phyloP scores from a whole-genome alignment of 345 rosid genomes.

The Acer saccharum region DNA sequence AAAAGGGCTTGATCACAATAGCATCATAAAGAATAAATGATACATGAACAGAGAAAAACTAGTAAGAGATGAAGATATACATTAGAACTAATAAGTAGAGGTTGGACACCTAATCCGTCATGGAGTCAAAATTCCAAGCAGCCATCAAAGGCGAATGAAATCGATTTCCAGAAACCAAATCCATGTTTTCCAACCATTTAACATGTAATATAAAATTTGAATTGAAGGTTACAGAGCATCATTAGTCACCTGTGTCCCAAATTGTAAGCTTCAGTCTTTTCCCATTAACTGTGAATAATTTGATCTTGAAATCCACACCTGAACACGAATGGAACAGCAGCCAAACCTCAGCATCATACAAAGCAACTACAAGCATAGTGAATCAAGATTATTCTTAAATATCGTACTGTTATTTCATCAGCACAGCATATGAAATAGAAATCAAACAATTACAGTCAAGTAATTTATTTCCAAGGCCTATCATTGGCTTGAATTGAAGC shows the following conservation, averaged over 20 bases:
- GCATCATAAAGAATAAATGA: too few species aligned
- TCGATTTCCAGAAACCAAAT: not conserved
- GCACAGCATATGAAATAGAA: too few species aligned
- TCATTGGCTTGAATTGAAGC: not conserved
- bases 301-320: slow-evolving; percentile 98
- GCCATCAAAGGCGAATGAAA: not conserved
- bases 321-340: slow-evolving; percentile 19
- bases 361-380: too few species aligned
- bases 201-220: not conserved
- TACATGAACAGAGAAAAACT: not conserved
- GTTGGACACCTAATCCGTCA: too few species aligned
- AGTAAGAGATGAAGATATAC: not conserved
- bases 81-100: too few species aligned
- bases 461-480: too few species aligned
- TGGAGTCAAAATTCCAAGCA: not conserved
- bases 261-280: slow-evolving; percentile 87
- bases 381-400: too few species aligned
- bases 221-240: not conserved
- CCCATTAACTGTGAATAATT: slow-evolving; percentile 63
- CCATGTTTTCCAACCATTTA: not conserved
- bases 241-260: slow-evolving; percentile 87
- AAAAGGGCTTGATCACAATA: too few species aligned
- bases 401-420: too few species aligned
- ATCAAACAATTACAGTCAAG: too few species aligned
- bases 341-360: not conserved